Conservation (phyloP, 2,329 filamentous ascomycete species). For the Nigrograna mackinnonii region DNA sequence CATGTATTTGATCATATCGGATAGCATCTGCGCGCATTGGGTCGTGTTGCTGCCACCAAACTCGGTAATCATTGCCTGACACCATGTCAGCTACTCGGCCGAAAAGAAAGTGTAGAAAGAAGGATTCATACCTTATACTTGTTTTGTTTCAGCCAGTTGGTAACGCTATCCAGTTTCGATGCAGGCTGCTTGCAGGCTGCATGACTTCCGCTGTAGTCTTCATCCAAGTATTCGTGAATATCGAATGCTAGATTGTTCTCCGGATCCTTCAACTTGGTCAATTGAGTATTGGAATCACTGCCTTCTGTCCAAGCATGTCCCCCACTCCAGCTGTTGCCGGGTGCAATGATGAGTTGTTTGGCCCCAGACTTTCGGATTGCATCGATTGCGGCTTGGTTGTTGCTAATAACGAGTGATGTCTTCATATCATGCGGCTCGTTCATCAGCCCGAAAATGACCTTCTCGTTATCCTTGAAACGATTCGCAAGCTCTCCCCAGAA, state of each 20-base stretch:
- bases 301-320: constrained; percentile 51
- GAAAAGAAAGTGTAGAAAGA: neutral
- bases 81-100: constrained; percentile 5
- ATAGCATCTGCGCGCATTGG: constrained; percentile 44
- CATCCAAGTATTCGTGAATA: constrained; percentile 54
- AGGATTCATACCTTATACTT: constrained; percentile 35
- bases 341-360: constrained; percentile 51
- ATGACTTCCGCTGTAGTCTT: constrained; percentile 50
- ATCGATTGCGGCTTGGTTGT: constrained; percentile 52
- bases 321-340: constrained; percentile 52
- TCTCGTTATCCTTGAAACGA: constrained; percentile 50
- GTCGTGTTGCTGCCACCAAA: constrained; percentile 49
- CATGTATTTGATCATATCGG: constrained; percentile 51
- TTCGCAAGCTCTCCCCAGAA: constrained; percentile 54
- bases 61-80: constrained; percentile 55
- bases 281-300: constrained; percentile 41
- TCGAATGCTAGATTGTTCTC: constrained; percentile 52
- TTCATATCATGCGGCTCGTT: constrained; percentile 55
- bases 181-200: constrained; percentile 43
- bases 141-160: constrained; percentile 49
- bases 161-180: constrained; percentile 44
- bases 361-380: constrained; percentile 48
- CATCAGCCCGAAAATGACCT: constrained; percentile 55
- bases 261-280: constrained; percentile 50
- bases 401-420: constrained; percentile 46